phyloP scores from a whole-genome alignment of 1,139 yeast genomes.

The Suhomyces guaymorum region DNA sequence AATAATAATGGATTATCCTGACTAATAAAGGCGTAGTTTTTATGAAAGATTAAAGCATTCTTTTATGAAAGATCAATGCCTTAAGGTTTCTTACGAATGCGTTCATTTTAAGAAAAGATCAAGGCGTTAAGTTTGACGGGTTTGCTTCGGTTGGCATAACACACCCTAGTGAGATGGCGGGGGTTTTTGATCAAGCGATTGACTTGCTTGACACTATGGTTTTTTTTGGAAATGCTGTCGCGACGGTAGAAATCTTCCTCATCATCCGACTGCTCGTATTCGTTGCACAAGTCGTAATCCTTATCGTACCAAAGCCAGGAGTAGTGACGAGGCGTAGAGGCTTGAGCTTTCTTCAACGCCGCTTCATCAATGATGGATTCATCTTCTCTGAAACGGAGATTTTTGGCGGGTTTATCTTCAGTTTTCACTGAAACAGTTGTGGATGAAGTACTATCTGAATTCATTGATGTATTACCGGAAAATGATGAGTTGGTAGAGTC shows the following conservation, averaged over 20 bases:
- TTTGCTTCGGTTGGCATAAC: conserved; percentile 31
- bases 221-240: conserved; percentile 12
- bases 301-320: conserved; percentile 44
- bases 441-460: conserved; percentile 17
- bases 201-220: conserved; percentile 29
- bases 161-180: conserved; percentile 25
- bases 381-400: conserved; percentile 21
- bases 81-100: no score
- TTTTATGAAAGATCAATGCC: no score
- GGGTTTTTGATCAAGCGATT: conserved; percentile 24
- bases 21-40: no score
- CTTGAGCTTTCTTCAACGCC: conserved; percentile 1
- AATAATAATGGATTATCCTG: no score
- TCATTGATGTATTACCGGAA: conserved; percentile 12
- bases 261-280: conserved; percentile 28
- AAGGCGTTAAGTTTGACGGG: conserved; percentile 34
- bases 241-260: conserved; percentile 17
- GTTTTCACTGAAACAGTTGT: conserved; percentile 12
- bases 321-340: conserved; percentile 14
- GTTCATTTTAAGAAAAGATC: conserved; percentile 19
- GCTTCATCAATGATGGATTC: conserved; percentile 19
- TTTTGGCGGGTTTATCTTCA: conserved; percentile 10
- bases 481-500: conserved; percentile 17
- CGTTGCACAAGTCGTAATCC: conserved; percentile 32
- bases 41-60: no score